Evolutionary conservation across 2,329 filamentous ascomycete species (phyloP).

Genomic region (Paradendryphiella salina): DNA sequence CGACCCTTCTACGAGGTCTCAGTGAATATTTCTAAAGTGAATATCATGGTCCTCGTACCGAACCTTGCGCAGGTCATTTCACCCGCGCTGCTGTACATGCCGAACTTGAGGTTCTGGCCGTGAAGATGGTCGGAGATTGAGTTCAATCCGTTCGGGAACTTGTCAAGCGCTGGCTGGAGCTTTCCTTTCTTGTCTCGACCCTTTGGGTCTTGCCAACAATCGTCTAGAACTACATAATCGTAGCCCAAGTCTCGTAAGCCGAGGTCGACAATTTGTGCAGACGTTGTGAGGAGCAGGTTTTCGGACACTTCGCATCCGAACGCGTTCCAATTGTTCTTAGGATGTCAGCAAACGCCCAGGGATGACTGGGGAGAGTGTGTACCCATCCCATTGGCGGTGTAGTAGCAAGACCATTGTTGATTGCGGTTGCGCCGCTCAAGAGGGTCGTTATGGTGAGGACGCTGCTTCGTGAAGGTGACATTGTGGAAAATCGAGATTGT

Average conservation of each 20-base stretch:
- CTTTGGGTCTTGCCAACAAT: conserved; percentile 59
- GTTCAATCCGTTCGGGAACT: conserved; percentile 63
- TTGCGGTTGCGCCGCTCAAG: conserved; percentile 22
- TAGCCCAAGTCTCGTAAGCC: conserved; percentile 38
- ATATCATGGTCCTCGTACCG: conserved; percentile 33
- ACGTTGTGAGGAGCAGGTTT: conserved; percentile 31
- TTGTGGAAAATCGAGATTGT: neutral
- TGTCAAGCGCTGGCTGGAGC: conserved; percentile 54
- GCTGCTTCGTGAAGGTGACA: conserved; percentile 16
- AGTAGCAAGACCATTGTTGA: conserved; percentile 30
- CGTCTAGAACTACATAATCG: conserved; percentile 62
- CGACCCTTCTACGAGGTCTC: conserved; percentile 24
- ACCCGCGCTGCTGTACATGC: conserved; percentile 64
- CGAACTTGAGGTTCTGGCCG: conserved; percentile 59
- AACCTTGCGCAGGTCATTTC: conserved; percentile 60
- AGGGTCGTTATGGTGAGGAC: conserved; percentile 17
- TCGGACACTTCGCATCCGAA: conserved; percentile 37
- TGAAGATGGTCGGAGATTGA: conserved; percentile 52
- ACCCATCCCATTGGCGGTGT: conserved; percentile 34
- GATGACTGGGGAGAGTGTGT: neutral
- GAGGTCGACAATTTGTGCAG: conserved; percentile 27
- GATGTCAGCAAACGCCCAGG: neutral
- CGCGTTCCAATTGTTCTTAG: conserved; percentile 33
- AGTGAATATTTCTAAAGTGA: neutral
- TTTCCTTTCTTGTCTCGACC: conserved; percentile 50